Evolutionary conservation across 2,329 filamentous ascomycete species (phyloP), one percentile per base, ranked within the genome.

Genomic region (Trichoderma atrobrunneum): DNA sequence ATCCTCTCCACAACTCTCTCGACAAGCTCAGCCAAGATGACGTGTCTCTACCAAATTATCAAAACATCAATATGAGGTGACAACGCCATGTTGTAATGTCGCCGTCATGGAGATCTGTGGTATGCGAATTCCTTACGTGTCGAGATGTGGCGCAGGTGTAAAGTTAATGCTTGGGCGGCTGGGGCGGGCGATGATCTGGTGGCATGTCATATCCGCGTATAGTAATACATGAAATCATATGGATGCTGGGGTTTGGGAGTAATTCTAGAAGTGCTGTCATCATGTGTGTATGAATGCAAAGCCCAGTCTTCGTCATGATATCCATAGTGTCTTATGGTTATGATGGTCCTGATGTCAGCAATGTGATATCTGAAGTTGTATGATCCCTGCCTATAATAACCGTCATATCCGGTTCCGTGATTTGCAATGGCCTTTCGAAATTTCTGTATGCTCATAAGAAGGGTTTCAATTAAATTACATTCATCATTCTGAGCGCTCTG

Each of bases 61-160:
- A 10, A 34, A 7, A 34, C 6, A 16, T 28, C 24, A n/a, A 62
- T n/a, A 51, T 36, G 66, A 51, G 24, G 57, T 62, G 57, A 62
- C 57, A 59, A 43, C 66, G 56, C 66, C 57, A 62, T 67, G 51
- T 11, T 57, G 57, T 61, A 70, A 70, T 70, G 16, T 5, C 36
- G 36, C 57, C 66, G 66, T 70, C 66, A 70, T 62, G 11, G 26
- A 36, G 48, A 61, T 62, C 57, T 18, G 26, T 34, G 57, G 57
- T 26, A 70, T 70, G 28, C 36, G 36, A 8, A 62, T 51, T 26
- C 28, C 48, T 70, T 61, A n/a, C 66, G 57, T 10, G 57, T 54
- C 48, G 34, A n/a, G 39, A 34, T 62, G 66, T 70, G 66, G 66
- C 34, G 66, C 57, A 70, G 66, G 39, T 70, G 66, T 5, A 67